Percentiles rank a stretch among this genome's conserved stretches.
phyloP scores from a whole-genome alignment of 257 asterid species.

The Solanum ossicruentum region DNA sequence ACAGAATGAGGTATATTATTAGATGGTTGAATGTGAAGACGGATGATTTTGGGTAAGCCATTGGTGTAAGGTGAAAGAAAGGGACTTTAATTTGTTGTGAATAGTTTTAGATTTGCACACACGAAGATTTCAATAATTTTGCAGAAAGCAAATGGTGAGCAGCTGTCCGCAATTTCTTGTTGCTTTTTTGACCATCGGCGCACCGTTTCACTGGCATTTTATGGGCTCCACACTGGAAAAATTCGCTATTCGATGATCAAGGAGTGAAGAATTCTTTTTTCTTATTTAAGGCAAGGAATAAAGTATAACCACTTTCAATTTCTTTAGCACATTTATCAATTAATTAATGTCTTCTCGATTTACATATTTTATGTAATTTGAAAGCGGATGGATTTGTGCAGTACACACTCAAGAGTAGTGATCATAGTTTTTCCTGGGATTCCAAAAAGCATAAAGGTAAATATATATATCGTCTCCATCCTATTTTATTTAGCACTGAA shows the following conservation, averaged over 20 bases:
- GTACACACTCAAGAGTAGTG: too few species aligned
- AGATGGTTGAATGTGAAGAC: neutral
- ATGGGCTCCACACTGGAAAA: neutral
- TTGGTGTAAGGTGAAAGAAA: neutral
- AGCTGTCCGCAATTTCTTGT: slow-evolving; percentile 7
- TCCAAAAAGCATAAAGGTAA: neutral
- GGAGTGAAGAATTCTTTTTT: neutral
- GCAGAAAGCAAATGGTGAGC: neutral
- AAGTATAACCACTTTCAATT: neutral
- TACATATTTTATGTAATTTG: too few species aligned
- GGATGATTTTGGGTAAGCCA: neutral
- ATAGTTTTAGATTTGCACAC: neutral
- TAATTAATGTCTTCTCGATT: too few species aligned
- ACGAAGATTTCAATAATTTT: neutral
- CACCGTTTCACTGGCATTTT: neutral
- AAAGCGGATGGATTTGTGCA: too few species aligned
- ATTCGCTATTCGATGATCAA: neutral
- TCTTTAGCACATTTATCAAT: neutral
- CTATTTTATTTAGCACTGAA: too few species aligned
- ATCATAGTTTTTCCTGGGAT: neutral
- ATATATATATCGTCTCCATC: neutral
- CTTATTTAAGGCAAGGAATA: neutral
- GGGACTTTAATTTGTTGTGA: neutral
- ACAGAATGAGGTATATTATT: neutral
- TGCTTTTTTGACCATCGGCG: neutral